Conservation (phyloP, 495 filamentous ascomycete species). For the Neurospora terricola region DNA sequence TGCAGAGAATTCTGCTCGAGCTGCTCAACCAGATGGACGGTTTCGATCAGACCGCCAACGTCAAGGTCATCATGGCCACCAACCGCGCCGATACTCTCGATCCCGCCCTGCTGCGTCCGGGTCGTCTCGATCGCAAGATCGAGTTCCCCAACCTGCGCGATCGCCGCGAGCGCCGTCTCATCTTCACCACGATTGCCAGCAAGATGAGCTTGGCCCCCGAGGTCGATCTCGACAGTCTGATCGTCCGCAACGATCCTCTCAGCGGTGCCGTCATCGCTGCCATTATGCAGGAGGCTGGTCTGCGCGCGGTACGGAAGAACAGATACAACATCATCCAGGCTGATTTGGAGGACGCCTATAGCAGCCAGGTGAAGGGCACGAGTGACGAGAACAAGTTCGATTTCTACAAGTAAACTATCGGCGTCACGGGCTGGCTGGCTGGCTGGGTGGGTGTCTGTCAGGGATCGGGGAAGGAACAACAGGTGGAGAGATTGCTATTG, state of each 20-base stretch:
- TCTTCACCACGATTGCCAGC: slow-evolving; percentile 89
- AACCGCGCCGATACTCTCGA: slow-evolving; percentile 96
- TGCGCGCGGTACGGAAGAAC: slow-evolving; percentile 94
- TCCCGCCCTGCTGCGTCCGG: slow-evolving; percentile 85
- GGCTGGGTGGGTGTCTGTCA: background rate
- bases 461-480: background rate
- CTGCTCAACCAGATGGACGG: slow-evolving; percentile 99
- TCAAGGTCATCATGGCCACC: slow-evolving; percentile 99
- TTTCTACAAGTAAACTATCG: slow-evolving; percentile 46
- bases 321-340: slow-evolving; percentile 96
- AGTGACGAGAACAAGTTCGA: slow-evolving; percentile 72
- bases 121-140: slow-evolving; percentile 94
- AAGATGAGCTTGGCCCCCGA: slow-evolving; percentile 97
- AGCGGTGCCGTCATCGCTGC: slow-evolving; percentile 94
- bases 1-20: slow-evolving; percentile 94
- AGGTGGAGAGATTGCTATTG: background rate
- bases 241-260: slow-evolving; percentile 90
- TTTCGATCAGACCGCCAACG: slow-evolving; percentile 96
- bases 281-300: slow-evolving; percentile 97
- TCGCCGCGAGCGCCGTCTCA: slow-evolving; percentile 84
- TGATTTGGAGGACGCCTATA: slow-evolving; percentile 92
- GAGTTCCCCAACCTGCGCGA: slow-evolving; percentile 91
- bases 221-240: slow-evolving; percentile 90
- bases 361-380: slow-evolving; percentile 84
- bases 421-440: background rate